A percentile compares a stretch with the other conserved stretches of the same genome.
Conservation (phyloP, 768 basidiomycete genomes). For the Mycena crocata region DNA sequence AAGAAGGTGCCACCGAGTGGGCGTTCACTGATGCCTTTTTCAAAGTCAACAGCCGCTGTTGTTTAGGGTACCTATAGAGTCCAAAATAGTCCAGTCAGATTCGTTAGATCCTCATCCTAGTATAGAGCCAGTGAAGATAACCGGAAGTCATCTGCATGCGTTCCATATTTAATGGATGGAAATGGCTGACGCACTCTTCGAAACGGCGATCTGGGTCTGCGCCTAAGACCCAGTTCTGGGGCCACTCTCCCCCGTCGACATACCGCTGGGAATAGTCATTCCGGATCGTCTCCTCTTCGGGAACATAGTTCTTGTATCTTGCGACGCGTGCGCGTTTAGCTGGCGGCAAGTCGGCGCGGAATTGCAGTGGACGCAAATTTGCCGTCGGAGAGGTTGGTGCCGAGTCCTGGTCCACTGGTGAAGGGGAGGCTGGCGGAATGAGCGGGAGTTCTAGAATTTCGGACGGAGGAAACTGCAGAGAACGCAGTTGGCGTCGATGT, state of each 20-base stretch:
- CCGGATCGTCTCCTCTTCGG: constrained; percentile 95
- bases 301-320: constrained; percentile 85
- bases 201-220: constrained; percentile 90
- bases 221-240: constrained; percentile 93
- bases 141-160: constrained; percentile 14
- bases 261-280: constrained; percentile 95
- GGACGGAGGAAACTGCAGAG: constrained; percentile 65
- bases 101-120: too few species aligned
- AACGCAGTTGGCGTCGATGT: constrained; percentile 67
- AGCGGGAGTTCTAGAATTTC: constrained; percentile 68
- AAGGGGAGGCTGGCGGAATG: constrained; percentile 67
- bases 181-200: constrained; percentile 86
- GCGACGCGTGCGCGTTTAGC: constrained; percentile 78
- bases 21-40: constrained; percentile 84
- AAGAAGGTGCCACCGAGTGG: constrained; percentile 78
- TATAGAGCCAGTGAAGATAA: background rate
- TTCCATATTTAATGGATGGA: background rate
- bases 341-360: constrained; percentile 60
- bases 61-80: constrained; percentile 88
- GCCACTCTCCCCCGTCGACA: constrained; percentile 92
- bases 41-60: constrained; percentile 83
- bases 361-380: constrained; percentile 46
- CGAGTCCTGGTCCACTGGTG: constrained; percentile 56
- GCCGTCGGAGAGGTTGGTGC: constrained; percentile 59
- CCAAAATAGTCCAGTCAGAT: constrained; percentile 13